Base-by-base conservation (phyloP, 2,329 filamentous ascomycete species). In the Clonostachys rosea region DNA sequence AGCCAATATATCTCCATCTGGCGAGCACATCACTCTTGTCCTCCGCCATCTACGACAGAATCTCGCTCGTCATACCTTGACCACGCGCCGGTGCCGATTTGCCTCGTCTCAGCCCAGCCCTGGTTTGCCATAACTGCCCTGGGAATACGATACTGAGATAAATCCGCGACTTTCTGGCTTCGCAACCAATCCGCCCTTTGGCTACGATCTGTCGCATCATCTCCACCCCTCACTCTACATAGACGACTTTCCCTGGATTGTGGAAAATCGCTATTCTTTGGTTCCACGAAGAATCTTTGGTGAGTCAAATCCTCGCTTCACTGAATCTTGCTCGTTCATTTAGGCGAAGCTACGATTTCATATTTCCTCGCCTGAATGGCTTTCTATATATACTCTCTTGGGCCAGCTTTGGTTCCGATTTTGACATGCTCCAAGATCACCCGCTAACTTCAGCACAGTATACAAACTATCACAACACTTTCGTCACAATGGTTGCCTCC, bases 401-500 rank as follows among this genome's bases (percentile, higher is more conserved):
- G 24, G 24, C 24, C 24, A 10, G 9, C 24, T 30, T 30, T 30
- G 24, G 9, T 30, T 30, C 24, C 24, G 24, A 30, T 9, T 30
- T 30, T 30, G 8, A 30, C 24, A 34, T 11, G 20, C 14, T 35
- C 14, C 18, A 44, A 30, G 24, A 30, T 30, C 24, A 30, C 3
- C 24, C 9, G 24, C 24, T 30, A 10, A 30, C 24, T 17, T 41
- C 47, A 41, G 44, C 42, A 30, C 11, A 37, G 17, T 30, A 46
- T 14, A 17, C 14, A 34, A 44, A 43, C 43, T 47, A 33, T 47
- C 51, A 48, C 24, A 30, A 30, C 24, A 30, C 24, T 30, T 50
- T 50, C 51, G 33, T 52, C 58, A 68, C 52, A 52, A 73, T 73
- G 69, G 52, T 67, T 52, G 56, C 62, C 52, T 52, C 56, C 49